Conservation (phyloP, 306 rosid genomes). For the Vigna angularis region DNA sequence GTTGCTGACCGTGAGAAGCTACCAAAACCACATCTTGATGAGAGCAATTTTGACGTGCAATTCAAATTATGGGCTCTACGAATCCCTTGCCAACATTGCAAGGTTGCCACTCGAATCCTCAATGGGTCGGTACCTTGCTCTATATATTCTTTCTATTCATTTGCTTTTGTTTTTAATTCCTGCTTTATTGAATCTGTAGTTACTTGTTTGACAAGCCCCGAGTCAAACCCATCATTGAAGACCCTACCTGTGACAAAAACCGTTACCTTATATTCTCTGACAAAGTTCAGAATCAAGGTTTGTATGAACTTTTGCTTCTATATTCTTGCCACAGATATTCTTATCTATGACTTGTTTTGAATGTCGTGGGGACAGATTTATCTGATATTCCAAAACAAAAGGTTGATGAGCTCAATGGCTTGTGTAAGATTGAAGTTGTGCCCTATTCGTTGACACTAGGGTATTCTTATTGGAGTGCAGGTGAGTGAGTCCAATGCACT, state of each 20-base stretch:
- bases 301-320: background rate
- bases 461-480: slow-evolving; percentile 93
- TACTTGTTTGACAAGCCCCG: slow-evolving; percentile 87
- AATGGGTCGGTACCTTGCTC: slow-evolving; percentile 61
- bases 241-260: slow-evolving; percentile 68
- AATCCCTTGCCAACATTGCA: slow-evolving; percentile 89
- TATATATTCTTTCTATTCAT: background rate
- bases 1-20: slow-evolving; percentile 42
- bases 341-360: slow-evolving; percentile 33
- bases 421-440: slow-evolving; percentile 80
- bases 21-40: slow-evolving; percentile 40
- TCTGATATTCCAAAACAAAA: slow-evolving; percentile 70
- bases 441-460: slow-evolving; percentile 83
- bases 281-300: slow-evolving; percentile 67
- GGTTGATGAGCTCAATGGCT: slow-evolving; percentile 66
- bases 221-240: slow-evolving; percentile 81
- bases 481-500: slow-evolving; percentile 51
- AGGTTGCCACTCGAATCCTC: slow-evolving; percentile 71
- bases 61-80: slow-evolving; percentile 81
- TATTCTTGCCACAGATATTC: background rate
- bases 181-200: slow-evolving; percentile 47
- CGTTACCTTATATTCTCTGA: slow-evolving; percentile 84
- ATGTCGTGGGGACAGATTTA: slow-evolving; percentile 57
- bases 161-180: background rate
- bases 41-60: slow-evolving; percentile 72